Percentiles rank a stretch among this genome's conserved stretches.
Evolutionary conservation across 2,329 filamentous ascomycete species (phyloP).

Genomic region (Epichloe glyceriae): DNA sequence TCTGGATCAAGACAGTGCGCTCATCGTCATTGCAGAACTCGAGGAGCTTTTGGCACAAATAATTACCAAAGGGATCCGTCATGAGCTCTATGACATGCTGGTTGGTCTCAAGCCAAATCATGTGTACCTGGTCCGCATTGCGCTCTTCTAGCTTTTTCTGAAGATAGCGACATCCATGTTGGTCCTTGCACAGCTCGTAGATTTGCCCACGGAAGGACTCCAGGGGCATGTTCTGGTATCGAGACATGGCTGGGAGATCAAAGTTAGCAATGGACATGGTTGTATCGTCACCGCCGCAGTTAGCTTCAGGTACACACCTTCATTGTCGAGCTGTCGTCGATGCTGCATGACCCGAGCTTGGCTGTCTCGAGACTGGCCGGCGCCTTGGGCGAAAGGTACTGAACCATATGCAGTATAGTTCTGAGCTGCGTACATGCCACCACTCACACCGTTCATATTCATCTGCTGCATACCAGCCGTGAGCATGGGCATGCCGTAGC

Average conservation of each 20-base stretch:
- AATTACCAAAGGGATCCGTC: slow-evolving; percentile 98
- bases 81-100: slow-evolving; percentile 92
- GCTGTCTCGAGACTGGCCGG: slow-evolving; percentile 53
- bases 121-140: slow-evolving; percentile 67
- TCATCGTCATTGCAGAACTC: slow-evolving; percentile 94
- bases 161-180: slow-evolving; percentile 91
- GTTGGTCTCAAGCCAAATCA: slow-evolving; percentile 91
- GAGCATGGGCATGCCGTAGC: slow-evolving; percentile 35
- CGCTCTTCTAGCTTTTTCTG: slow-evolving; percentile 96
- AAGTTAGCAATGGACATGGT: slow-evolving; percentile 15
- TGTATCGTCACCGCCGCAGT: neutral
- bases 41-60: slow-evolving; percentile 94
- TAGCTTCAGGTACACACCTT: slow-evolving; percentile 35
- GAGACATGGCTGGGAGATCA: slow-evolving; percentile 46
- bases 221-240: slow-evolving; percentile 71
- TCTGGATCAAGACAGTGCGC: slow-evolving; percentile 82
- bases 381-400: slow-evolving; percentile 32
- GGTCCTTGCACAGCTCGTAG: slow-evolving; percentile 88
- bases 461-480: slow-evolving; percentile 57
- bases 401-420: slow-evolving; percentile 45
- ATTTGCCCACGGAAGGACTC: slow-evolving; percentile 74
- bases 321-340: slow-evolving; percentile 60
- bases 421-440: slow-evolving; percentile 38
- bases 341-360: slow-evolving; percentile 64
- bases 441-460: slow-evolving; percentile 35